These are phyloP conservation scores for Alloteropsis semialata DNA, from an alignment of 176 grass and related monocot species.

Conservation along the genomic window DNA sequence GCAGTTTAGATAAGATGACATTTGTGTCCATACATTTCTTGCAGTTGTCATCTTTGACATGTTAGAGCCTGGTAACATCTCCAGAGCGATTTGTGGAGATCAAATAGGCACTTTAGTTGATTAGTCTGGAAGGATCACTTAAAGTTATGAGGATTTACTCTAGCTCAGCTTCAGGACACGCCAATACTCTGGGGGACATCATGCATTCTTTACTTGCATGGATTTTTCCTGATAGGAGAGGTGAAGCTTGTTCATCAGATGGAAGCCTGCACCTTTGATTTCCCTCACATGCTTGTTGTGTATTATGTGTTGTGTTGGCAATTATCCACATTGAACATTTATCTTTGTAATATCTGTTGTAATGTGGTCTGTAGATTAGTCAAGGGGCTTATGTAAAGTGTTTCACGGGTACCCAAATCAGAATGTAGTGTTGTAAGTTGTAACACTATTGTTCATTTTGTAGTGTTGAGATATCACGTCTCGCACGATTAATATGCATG, in stretches of 20 bases:
- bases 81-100: conserved; percentile 80
- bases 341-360: conserved; percentile 33
- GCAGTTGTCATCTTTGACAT: conserved; percentile 97
- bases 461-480: background rate
- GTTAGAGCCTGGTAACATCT: conserved; percentile 79
- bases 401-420: background rate
- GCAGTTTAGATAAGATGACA: conserved; percentile 1
- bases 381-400: conserved; percentile 32
- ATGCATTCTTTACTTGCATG: conserved; percentile 20
- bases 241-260: background rate
- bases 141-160: conserved; percentile 9
- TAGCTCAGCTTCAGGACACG: conserved; percentile 12
- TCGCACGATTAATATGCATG: background rate
- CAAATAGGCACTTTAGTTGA: conserved; percentile 88
- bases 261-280: conserved; percentile 16
- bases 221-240: background rate
- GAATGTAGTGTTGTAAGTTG: conserved; percentile 38
- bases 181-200: background rate
- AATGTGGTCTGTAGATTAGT: conserved; percentile 34
- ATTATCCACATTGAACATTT: conserved; percentile 1
- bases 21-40: conserved; percentile 18
- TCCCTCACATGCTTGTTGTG: conserved; percentile 16
- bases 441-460: conserved; percentile 29
- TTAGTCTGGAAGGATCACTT: conserved; percentile 77
- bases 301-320: conserved; percentile 29